phyloP scores from a whole-genome alignment of 2,329 filamentous ascomycete genomes.

The Colletotrichum tamarilloi region DNA sequence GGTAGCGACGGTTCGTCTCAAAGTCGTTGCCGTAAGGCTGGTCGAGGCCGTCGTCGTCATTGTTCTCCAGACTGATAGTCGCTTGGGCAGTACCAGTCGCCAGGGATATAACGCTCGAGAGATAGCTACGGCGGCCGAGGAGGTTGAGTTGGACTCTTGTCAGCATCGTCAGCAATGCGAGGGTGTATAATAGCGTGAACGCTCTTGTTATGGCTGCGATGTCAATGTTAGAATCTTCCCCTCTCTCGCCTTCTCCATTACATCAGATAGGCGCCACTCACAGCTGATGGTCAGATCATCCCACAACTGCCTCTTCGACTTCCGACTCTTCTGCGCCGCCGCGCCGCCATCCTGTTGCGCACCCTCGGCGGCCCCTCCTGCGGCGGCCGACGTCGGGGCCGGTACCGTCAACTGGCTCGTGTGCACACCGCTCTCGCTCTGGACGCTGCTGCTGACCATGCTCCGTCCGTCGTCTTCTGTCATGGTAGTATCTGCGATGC shows the following conservation, averaged over 20 bases:
- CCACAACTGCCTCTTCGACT: constrained; percentile 94
- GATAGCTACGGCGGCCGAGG: constrained; percentile 92
- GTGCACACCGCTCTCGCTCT: constrained; percentile 86
- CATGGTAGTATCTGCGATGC: constrained; percentile 76
- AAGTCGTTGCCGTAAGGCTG: constrained; percentile 92
- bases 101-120: constrained; percentile 93
- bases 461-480: constrained; percentile 88
- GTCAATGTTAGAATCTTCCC: constrained; percentile 11
- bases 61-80: constrained; percentile 90
- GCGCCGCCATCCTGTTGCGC: constrained; percentile 33
- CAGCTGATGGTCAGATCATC: constrained; percentile 96
- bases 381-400: constrained; percentile 55
- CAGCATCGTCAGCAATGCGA: constrained; percentile 88
- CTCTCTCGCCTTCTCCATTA: not conserved
- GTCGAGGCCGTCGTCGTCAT: constrained; percentile 87
- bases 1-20: constrained; percentile 92
- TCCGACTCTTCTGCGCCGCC: constrained; percentile 65
- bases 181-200: constrained; percentile 91
- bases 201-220: constrained; percentile 83
- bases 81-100: constrained; percentile 80
- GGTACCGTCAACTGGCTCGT: constrained; percentile 79
- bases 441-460: constrained; percentile 69
- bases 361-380: constrained; percentile 36
- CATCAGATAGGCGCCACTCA: constrained; percentile 57
- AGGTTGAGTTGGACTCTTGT: constrained; percentile 97